These are phyloP conservation scores for Termitomyces sp. DNA, from an alignment of 1,284 basidiomycete species.

Conservation along the genomic window DNA sequence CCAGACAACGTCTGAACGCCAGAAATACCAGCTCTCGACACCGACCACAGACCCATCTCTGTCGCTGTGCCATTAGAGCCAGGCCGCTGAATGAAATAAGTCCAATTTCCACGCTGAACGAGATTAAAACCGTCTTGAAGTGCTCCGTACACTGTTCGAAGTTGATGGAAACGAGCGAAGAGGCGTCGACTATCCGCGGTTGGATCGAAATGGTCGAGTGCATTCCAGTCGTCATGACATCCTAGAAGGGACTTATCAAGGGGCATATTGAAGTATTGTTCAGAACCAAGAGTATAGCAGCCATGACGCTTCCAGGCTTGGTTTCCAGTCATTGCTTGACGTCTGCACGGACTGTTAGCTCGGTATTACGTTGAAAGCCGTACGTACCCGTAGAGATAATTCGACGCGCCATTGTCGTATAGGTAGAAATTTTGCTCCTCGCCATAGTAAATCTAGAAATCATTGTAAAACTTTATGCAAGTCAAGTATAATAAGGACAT, in stretches of 20 bases:
- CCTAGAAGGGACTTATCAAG: slow-evolving; percentile 73
- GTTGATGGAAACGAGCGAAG: slow-evolving; percentile 66
- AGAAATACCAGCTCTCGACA: slow-evolving; percentile 59
- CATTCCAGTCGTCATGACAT: slow-evolving; percentile 84
- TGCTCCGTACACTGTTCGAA: slow-evolving; percentile 64
- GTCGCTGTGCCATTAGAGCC: slow-evolving; percentile 78
- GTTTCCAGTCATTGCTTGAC: slow-evolving; percentile 84
- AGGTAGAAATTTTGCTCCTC: slow-evolving; percentile 87
- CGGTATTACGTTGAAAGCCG: background rate
- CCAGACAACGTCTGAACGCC: slow-evolving; percentile 53
- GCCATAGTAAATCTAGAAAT: slow-evolving; percentile 68
- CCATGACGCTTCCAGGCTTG: slow-evolving; percentile 89
- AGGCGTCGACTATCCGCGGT: slow-evolving; percentile 72
- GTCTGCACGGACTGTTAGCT: slow-evolving; percentile 43
- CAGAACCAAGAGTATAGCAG: slow-evolving; percentile 83
- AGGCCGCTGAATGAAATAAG: slow-evolving; percentile 67
- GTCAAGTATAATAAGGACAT: slow-evolving; percentile 18
- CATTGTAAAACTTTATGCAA: slow-evolving; percentile 5
- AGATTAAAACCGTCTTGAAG: slow-evolving; percentile 84
- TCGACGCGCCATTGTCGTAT: slow-evolving; percentile 77
- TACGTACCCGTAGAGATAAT: slow-evolving; percentile 83
- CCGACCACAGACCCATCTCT: slow-evolving; percentile 84
- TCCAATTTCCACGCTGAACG: slow-evolving; percentile 79
- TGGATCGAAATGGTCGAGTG: slow-evolving; percentile 89
- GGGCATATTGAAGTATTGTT: slow-evolving; percentile 88